Percentiles rank a stretch among this genome's conserved stretches.
These are phyloP conservation scores for Russula vinacea DNA, from an alignment of 768 basidiomycete genomes.

Conservation along the genomic window DNA sequence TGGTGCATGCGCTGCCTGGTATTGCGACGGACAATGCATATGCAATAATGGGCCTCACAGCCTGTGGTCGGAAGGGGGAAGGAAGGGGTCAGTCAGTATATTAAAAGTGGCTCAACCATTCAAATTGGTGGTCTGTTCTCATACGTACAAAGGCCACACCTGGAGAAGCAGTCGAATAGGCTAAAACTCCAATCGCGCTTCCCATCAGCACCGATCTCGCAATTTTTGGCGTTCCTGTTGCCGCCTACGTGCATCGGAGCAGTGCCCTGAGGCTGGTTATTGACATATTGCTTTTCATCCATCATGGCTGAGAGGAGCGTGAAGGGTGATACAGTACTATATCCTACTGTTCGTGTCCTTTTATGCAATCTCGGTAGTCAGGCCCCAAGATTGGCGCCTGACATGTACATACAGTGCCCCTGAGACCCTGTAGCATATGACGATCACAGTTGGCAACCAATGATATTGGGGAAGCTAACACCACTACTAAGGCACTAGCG, in stretches of 20 bases:
- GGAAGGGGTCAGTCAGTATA: no score
- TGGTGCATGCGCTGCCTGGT: conserved; percentile 42
- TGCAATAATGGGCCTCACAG: conserved; percentile 40
- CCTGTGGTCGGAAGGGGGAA: conserved; percentile 31
- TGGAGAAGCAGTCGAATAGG: conserved; percentile 29
- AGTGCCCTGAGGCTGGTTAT: not conserved
- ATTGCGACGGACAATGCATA: conserved; percentile 41
- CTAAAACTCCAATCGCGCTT: conserved; percentile 27
- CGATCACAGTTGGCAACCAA: no score
- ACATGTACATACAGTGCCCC: no score
- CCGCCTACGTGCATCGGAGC: no score
- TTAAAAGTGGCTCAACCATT: no score
- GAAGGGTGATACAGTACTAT: no score
- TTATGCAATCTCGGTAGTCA: not conserved
- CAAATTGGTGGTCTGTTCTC: not conserved
- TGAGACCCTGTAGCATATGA: no score
- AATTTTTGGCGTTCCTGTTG: no score
- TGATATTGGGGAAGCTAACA: no score
- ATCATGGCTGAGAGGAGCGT: not conserved
- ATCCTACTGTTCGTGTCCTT: not conserved
- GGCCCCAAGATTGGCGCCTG: no score
- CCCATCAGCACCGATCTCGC: no score
- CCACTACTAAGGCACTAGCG: no score
- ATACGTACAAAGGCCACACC: not conserved
- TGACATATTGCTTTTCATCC: not conserved